These are phyloP conservation scores for Xylaria sp. DNA, from an alignment of 495 filamentous ascomycete species.

Conservation along the genomic window DNA sequence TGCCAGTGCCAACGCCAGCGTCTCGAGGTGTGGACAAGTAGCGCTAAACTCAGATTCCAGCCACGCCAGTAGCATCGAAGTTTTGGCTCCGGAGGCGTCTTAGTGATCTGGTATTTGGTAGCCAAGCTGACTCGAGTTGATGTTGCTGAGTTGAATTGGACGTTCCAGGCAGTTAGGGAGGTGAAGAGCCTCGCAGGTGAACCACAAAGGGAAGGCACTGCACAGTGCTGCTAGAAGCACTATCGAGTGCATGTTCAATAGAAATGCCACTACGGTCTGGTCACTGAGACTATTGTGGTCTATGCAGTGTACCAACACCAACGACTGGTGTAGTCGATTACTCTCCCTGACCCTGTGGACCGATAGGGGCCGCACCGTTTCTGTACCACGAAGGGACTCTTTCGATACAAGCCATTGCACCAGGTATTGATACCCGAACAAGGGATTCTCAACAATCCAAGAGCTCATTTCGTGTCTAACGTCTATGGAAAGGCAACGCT, in stretches of 20 bases:
- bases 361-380: neutral
- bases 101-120: neutral
- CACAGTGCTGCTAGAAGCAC: neutral
- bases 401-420: neutral
- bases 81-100: neutral
- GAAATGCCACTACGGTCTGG: no score
- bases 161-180: neutral
- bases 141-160: neutral
- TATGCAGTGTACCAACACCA: neutral
- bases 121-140: neutral
- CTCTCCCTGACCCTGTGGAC: neutral
- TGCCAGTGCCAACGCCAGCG: constrained; percentile 12
- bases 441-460: neutral
- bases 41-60: neutral
- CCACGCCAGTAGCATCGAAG: neutral
- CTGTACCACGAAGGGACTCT: neutral
- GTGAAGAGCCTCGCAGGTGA: neutral
- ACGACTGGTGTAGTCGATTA: neutral
- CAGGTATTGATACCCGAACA: neutral
- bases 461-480: neutral
- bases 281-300: neutral
- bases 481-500: neutral
- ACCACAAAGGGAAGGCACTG: neutral
- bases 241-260: neutral
- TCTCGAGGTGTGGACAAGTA: constrained; percentile 5